Conservation (phyloP, 2,329 filamentous ascomycete species). For the Cordyceps farinosa region DNA sequence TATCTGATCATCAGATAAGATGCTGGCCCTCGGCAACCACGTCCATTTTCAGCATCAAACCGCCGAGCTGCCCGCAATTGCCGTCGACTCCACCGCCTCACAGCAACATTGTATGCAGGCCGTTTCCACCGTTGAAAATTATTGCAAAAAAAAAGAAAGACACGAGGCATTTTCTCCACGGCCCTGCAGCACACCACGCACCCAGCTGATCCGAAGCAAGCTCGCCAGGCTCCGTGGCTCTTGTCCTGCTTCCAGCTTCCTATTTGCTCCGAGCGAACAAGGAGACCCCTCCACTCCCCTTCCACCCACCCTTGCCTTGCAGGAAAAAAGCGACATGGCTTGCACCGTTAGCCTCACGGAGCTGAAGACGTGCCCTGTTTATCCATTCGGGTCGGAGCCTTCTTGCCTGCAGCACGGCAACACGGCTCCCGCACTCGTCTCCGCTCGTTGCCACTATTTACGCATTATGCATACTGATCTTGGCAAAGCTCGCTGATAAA, state of each 20-base stretch:
- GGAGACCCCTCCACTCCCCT: background rate
- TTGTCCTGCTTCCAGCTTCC: background rate
- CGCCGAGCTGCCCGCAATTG: background rate
- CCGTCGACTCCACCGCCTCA: background rate
- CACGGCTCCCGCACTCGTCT: background rate
- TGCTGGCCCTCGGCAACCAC: conserved; percentile 15
- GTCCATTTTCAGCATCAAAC: conserved; percentile 9
- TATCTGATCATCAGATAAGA: conserved; percentile 27
- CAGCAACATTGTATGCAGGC: background rate
- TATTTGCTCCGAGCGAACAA: conserved; percentile 7
- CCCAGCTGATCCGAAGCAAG: background rate
- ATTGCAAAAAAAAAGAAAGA: background rate
- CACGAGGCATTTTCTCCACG: conserved; percentile 4
- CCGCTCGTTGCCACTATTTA: background rate
- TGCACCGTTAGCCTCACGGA: conserved; percentile 20
- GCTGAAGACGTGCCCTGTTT: conserved; percentile 26
- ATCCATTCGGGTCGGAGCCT: background rate
- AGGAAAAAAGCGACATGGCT: background rate
- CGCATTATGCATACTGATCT: conserved; percentile 4
- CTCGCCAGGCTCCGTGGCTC: background rate
- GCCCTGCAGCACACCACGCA: background rate
- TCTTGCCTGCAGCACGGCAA: background rate
- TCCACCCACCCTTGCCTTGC: background rate
- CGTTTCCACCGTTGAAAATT: background rate
- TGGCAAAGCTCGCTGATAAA: conserved; percentile 1